These are phyloP conservation scores for Trichoderma sp. DNA, from an alignment of 2,329 filamentous ascomycete genomes.

Conservation along the genomic window DNA sequence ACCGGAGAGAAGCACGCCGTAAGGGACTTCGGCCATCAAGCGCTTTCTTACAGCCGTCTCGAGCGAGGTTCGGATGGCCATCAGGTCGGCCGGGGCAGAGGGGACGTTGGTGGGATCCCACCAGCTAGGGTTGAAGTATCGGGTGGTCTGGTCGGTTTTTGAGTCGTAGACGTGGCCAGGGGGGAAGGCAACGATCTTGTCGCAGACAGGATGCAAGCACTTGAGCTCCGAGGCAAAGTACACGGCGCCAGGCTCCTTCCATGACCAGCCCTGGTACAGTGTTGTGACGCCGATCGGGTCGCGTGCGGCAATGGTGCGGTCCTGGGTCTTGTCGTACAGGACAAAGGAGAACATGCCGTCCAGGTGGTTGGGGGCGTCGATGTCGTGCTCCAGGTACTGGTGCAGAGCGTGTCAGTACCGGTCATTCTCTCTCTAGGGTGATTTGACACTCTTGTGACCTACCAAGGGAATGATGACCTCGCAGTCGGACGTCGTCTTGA, in stretches of 20 bases:
- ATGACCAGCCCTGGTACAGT: constrained; percentile 93
- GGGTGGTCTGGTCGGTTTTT: constrained; percentile 77
- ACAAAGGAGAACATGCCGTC: constrained; percentile 99
- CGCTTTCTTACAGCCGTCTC: constrained; percentile 94
- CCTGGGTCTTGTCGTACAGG: constrained; percentile 90
- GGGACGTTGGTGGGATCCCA: constrained; percentile 82
- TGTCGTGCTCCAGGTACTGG: constrained; percentile 87
- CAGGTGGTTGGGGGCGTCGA: constrained; percentile 88
- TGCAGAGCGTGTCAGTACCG: neutral
- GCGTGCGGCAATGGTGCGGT: constrained; percentile 89
- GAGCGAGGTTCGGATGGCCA: constrained; percentile 75
- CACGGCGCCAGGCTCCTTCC: constrained; percentile 76
- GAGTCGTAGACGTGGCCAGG: constrained; percentile 97
- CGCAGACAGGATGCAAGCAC: constrained; percentile 88
- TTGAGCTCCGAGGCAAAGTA: constrained; percentile 99
- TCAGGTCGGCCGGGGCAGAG: constrained; percentile 78
- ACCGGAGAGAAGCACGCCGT: constrained; percentile 92
- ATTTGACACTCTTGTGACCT: constrained; percentile 42
- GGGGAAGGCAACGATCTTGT: constrained; percentile 91
- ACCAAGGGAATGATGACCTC: constrained; percentile 98
- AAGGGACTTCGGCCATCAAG: constrained; percentile 98
- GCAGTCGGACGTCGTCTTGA: constrained; percentile 98
- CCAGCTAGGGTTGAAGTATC: constrained; percentile 93
- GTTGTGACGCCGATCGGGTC: constrained; percentile 97
- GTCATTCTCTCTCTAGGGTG: neutral